Base-by-base conservation (phyloP, 2,329 filamentous ascomycete genomes). In the Clonostachys sp. region DNA sequence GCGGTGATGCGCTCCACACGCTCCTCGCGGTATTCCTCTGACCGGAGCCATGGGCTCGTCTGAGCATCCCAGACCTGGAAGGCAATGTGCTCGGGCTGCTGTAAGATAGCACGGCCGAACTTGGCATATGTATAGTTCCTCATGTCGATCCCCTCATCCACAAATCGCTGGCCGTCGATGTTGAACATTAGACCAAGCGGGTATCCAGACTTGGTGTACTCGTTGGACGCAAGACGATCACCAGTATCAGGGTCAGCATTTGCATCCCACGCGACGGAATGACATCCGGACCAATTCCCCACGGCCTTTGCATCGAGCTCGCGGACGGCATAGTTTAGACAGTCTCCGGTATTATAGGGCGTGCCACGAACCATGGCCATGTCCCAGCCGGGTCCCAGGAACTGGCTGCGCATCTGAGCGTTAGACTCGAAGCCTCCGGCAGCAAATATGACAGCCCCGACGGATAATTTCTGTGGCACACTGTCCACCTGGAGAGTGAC, bases 201-300 rank as follows among this genome's bases (percentile, higher is more conserved):
- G 53, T 87, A 87, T 2, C 83, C 84, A 1, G 78, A 84, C 57
- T 87, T 87, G 7, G 83, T 87, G 56, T 77, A 85, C 58, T 86
- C 76, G 55, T 87, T 87, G 5, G 83, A 82, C 3, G 79, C 63
- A n/a, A 63, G 64, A 3, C 79, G 71, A 53, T 86, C 77, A 5
- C 83, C 83, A 0, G 66, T 65, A 50, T 80, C 58, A 0, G 72
- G 59, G 0, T 76, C 71, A 1, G 83, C 75, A 55, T 84, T 75
- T 2, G 80, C 80, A 55, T 87, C 83, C 83, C 84, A 87, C 5
- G 76, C 76, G 0, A 79, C 77, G 2, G 78, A 77, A 57, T 87
- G 84, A 53, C 83, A 87, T 0, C 83, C 83, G 0, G 78, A 79
- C 72, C 78, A 85, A 55, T 86, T 73, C 0, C 83, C 83, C 0